These are phyloP conservation scores for Phytophthora pinifolia DNA, from an alignment of 352 stramenopile species.

Conservation along the genomic window DNA sequence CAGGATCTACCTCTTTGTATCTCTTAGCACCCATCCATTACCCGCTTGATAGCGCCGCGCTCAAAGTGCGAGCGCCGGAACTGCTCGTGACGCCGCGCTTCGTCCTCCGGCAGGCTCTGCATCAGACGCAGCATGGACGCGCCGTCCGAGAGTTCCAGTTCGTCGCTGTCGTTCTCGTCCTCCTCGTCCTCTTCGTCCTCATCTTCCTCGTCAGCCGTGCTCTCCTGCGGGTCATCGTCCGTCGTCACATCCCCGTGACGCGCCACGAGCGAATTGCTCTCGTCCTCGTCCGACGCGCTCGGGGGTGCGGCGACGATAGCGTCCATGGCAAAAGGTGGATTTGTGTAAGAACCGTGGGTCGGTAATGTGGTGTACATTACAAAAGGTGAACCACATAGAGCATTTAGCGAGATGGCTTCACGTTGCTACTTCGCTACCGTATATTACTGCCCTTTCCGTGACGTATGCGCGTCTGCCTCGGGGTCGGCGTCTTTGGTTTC, in stretches of 20 bases:
- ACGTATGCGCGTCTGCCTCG: background rate
- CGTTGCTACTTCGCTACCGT: too few relatives aligned
- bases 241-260: conserved; percentile 43
- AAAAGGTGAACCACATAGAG: conserved; percentile 4
- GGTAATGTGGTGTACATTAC: background rate
- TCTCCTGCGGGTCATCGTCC: conserved; percentile 50
- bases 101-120: conserved; percentile 58
- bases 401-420: too few relatives aligned
- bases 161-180: conserved; percentile 50
- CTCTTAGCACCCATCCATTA: conserved; percentile 17
- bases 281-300: conserved; percentile 48
- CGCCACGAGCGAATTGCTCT: conserved; percentile 17
- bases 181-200: conserved; percentile 54
- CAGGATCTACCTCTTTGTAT: background rate
- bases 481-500: background rate
- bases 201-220: conserved; percentile 48
- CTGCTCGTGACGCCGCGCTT: conserved; percentile 74
- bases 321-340: background rate
- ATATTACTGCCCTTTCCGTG: conserved; percentile 13
- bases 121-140: conserved; percentile 79
- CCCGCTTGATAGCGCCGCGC: conserved; percentile 73
- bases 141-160: conserved; percentile 55
- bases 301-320: conserved; percentile 3
- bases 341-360: background rate
- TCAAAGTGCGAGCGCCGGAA: conserved; percentile 87